Base-by-base conservation (phyloP, 352 stramenopile genomes). In the Thalassiosira sp. region DNA sequence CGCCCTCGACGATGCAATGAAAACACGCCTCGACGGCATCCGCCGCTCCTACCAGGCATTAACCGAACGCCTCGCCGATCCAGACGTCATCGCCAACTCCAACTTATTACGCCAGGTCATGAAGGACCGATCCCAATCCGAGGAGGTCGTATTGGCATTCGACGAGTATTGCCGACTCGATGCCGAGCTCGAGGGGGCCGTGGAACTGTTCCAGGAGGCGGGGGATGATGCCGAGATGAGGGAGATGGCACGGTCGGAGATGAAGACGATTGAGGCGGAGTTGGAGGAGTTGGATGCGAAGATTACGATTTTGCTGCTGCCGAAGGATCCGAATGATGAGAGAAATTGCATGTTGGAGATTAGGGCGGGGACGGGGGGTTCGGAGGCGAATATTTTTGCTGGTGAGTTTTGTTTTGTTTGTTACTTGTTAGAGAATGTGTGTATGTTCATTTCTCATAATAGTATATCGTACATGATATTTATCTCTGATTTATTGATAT, bases 291-390 rank as follows among this genome's bases (percentile, higher is more conserved):
- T 95, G 5, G 89, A 95, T 51, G 52, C 80, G 3, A 64, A 86
- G 87, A 90, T 94, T 25, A 91, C 89, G 71, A 57, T 94, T 37
- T 72, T 95, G 43, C 58, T 91, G 35, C 57, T 91, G 22, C 88
- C 86, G 3, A 86, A 80, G 40, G 91, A 95, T 77, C 89, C 88
- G 0, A 94, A 96, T 67, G 97, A 99, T 77, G 92, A 98, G 46
- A 94, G 96, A 67, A 98, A 97, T 76, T 96, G 96, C 42, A 98
- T 99, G 85, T 63, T 99, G 2, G 96, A 99, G 85, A 98, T 99
- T 58, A 72, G 87, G 52, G 88, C 89, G 49, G 96, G 96, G 48
- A 98, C 96, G 5, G 97, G 97, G 49, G 97, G 97, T 20, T 95
- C 96, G 25, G 97, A 99, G 75, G 96, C 96, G 5, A 97, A 92